Evolutionary conservation across 257 asterid genomes (phyloP), one percentile per base, ranked within the genome.

Genomic region (Solanum corneliomulleri): DNA sequence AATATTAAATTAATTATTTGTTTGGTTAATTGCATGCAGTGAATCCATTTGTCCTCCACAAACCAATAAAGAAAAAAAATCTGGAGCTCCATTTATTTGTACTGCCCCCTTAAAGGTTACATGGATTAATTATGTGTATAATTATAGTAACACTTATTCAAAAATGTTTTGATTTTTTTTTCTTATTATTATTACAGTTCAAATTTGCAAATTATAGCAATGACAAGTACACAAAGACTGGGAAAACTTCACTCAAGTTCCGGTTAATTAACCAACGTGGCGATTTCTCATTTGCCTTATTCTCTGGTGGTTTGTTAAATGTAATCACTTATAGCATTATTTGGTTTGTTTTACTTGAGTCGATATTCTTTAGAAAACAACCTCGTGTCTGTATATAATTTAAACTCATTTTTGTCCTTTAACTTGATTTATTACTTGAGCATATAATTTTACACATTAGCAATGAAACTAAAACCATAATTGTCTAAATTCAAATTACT

Each of bases 281-380:
- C 25, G 98, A 95, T 92, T 95, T 93, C 90, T 91, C 98, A 13
- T 94, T 95, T 80, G 98, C 93, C 11, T 88, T 95, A 81, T 95
- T 95, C 83, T 70, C 94, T 25, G 96, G 98, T 23, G 98, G 98
- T 75, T 86, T 94, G 47, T 87, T 93, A 71, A 89, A 88, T 75
- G 98, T 94, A 70, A 42, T 91, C 87, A 29, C 31, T 29, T 29
- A 29, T 29, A 29, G 31, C 0, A 29, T 29, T 29, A 29, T 29
- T 29, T 29, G 31, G 3, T 29, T 29, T 29, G 31, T 29, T 29
- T 29, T 29, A 29, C 31, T 29, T 29, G 31, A 29, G 31, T 2
- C 31, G 31, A 29, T 29, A 3, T 29, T 29, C 31, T 29, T 29
- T 29, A 29, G 31, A 29, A 29, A 29, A 29, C 31, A 29, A 29